Evolutionary conservation across 176 grass and related monocot genomes (phyloP).

Genomic region (Lolium multiflorum): DNA sequence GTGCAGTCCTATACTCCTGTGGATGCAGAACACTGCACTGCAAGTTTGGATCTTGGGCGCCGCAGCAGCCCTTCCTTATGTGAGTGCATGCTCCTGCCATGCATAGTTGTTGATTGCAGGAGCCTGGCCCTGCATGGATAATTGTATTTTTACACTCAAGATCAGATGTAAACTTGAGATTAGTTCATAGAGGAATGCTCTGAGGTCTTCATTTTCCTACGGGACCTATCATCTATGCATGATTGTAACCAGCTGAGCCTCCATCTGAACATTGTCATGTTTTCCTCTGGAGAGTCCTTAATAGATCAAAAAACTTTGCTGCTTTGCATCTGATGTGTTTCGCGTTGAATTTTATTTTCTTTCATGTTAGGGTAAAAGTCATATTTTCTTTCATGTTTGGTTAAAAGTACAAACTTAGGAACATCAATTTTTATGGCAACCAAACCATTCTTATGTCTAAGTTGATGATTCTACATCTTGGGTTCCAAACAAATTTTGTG

Average conservation of each 20-base stretch:
- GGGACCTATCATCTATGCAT: slow-evolving; percentile 10
- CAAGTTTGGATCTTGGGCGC: slow-evolving; percentile 15
- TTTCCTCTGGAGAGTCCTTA: not conserved
- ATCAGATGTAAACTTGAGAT: slow-evolving; percentile 12
- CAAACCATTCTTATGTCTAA: too few relatives aligned
- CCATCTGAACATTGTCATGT: not conserved
- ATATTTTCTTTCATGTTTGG: not conserved
- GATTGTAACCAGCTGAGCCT: not conserved
- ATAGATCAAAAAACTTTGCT: not conserved
- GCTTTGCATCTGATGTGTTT: not conserved
- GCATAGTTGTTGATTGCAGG: not conserved
- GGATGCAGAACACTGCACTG: slow-evolving; percentile 15
- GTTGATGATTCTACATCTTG: too few relatives aligned
- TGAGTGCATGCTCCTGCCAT: not conserved
- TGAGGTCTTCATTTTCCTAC: not conserved
- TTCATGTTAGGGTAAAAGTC: not conserved
- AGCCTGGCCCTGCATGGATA: slow-evolving; percentile 6
- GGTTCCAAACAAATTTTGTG: accelerated
- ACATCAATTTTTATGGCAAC: not conserved
- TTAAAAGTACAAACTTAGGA: not conserved
- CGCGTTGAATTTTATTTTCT: not conserved
- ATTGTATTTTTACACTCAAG: slow-evolving; percentile 25
- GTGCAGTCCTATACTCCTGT: not conserved
- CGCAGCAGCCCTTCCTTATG: not conserved
- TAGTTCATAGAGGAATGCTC: not conserved